phyloP scores from a whole-genome alignment of 2,329 filamentous ascomycete species.

The Cryphonectria japonica region DNA sequence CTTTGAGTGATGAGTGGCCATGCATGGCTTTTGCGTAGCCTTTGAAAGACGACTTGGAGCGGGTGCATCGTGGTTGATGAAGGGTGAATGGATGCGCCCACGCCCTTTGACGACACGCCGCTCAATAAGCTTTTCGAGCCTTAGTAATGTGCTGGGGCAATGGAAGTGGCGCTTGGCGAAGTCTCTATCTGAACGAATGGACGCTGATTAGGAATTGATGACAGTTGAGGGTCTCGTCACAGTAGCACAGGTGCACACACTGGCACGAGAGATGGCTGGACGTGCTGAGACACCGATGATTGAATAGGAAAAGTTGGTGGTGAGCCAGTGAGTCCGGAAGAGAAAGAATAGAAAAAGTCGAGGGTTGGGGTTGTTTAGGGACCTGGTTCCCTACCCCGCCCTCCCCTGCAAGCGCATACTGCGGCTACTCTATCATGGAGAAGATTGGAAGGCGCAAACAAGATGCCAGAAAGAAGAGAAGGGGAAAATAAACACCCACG shows the following conservation, averaged over 20 bases:
- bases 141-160: neutral
- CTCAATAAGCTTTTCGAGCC: neutral
- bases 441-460: neutral
- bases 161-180: neutral
- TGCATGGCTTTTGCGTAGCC: neutral
- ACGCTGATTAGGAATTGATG: neutral
- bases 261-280: neutral
- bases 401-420: constrained; percentile 2
- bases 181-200: neutral
- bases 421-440: neutral
- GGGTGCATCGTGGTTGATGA: neutral
- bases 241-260: neutral
- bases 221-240: neutral
- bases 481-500: neutral
- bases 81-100: neutral
- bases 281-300: too few species aligned
- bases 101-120: neutral
- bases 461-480: neutral
- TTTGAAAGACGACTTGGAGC: neutral
- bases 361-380: neutral
- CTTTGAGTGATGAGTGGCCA: neutral
- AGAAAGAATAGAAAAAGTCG: neutral
- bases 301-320: neutral
- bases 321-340: neutral
- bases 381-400: neutral